Percentiles rank a stretch among this genome's conserved stretches.
Conservation (phyloP, 2,329 filamentous ascomycete genomes). For the Endoconidiophora laricicola region DNA sequence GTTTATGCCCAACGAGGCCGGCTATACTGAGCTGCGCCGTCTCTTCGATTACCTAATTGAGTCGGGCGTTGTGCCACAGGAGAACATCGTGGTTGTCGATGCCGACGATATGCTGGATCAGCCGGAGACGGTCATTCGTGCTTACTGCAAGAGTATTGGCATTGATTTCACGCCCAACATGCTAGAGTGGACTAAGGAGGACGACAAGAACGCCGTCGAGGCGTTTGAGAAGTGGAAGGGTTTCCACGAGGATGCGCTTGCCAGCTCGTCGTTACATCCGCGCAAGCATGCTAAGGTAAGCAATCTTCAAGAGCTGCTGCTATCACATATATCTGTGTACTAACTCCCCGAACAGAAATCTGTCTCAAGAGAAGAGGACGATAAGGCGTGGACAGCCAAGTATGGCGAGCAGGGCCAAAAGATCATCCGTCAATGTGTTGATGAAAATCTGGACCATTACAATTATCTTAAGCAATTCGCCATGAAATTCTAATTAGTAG, state of each 20-base stretch:
- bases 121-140: constrained; percentile 56
- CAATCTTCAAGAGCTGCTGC: constrained; percentile 11
- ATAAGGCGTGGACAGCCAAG: constrained; percentile 56
- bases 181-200: constrained; percentile 68
- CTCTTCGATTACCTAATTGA: constrained; percentile 71
- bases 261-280: constrained; percentile 59
- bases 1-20: constrained; percentile 77
- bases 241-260: constrained; percentile 88
- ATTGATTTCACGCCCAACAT: constrained; percentile 61
- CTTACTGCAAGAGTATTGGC: constrained; percentile 68
- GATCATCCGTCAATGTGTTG: constrained; percentile 52
- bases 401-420: constrained; percentile 56
- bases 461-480: constrained; percentile 70
- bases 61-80: constrained; percentile 53
- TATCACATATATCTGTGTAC: not conserved
- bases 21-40: constrained; percentile 72
- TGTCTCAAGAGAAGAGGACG: constrained; percentile 48
- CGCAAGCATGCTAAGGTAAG: constrained; percentile 46
- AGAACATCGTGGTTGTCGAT: constrained; percentile 70
- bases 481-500: constrained; percentile 33
- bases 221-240: constrained; percentile 95
- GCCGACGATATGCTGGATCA: constrained; percentile 87
- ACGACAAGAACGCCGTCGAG: constrained; percentile 53
- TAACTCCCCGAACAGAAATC: constrained; percentile 29
- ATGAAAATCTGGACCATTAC: constrained; percentile 57